These are phyloP conservation scores for Flueggea neowawraea DNA, from an alignment of 441 rosid species.

Conservation along the genomic window DNA sequence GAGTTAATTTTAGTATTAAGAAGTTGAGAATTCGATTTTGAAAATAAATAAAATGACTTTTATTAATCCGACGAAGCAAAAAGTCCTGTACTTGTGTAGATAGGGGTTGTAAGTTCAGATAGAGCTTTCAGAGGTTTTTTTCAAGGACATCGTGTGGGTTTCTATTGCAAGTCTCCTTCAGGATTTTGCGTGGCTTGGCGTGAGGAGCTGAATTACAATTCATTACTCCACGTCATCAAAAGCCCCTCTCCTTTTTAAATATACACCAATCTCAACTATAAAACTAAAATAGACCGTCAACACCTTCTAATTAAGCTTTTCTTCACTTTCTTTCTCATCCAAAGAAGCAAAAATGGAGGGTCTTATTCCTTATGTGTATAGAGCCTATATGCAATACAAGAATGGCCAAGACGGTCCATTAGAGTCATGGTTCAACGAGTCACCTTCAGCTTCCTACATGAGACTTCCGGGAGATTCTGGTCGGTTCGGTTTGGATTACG, in stretches of 20 bases:
- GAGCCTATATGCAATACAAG: conserved; percentile 54
- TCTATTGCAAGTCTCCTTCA: conserved; percentile 11
- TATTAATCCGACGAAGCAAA: too few species aligned
- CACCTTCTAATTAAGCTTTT: conserved; percentile 3
- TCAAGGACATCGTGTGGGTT: conserved; percentile 35
- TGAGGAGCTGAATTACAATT: conserved; percentile 25
- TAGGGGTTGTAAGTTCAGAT: conserved; percentile 22
- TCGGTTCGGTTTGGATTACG: conserved; percentile 38
- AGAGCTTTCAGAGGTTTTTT: conserved; percentile 33
- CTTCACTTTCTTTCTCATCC: background rate
- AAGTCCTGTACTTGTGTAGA: too few species aligned
- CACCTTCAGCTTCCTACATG: conserved; percentile 67
- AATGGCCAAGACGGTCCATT: conserved; percentile 39
- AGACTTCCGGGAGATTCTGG: conserved; percentile 83
- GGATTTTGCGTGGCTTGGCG: conserved; percentile 23
- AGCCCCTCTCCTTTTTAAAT: conserved; percentile 6
- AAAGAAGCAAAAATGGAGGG: conserved; percentile 55
- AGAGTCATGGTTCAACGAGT: conserved; percentile 37
- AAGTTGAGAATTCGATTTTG: too few species aligned
- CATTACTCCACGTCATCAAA: conserved; percentile 51
- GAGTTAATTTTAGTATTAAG: too few species aligned
- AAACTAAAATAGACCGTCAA: background rate
- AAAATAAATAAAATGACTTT: too few species aligned
- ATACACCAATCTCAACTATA: background rate
- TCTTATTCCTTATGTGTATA: conserved; percentile 73